A percentile compares a stretch with the other conserved stretches of the same genome.
Evolutionary conservation across 257 asterid species (phyloP).

Genomic region (Fraxinus americana): DNA sequence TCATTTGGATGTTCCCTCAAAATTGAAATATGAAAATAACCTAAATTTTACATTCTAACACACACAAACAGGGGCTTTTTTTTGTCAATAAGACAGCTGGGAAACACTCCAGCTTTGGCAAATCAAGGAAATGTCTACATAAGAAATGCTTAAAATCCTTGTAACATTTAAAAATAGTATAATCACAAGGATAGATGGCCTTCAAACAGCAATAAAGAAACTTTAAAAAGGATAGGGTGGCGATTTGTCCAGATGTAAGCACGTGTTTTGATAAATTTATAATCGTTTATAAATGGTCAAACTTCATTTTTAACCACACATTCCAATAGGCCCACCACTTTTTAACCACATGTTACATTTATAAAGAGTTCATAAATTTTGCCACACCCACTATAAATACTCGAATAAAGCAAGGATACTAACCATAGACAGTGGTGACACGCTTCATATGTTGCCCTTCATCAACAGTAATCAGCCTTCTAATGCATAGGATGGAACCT

Average conservation of each 20-base stretch:
- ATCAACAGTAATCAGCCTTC: conserved; percentile 60
- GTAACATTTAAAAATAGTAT: neutral
- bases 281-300: no score
- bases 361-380: no score
- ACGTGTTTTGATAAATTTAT: no score
- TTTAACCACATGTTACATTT: no score
- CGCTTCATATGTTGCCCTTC: conserved; percentile 22
- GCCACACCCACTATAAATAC: neutral
- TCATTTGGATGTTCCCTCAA: no score
- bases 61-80: neutral
- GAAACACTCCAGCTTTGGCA: neutral
- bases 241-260: neutral
- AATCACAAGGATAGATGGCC: neutral
- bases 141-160: neutral
- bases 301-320: no score
- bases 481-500: conserved; percentile 73
- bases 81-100: neutral
- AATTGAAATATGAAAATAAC: no score
- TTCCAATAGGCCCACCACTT: no score
- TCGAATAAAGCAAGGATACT: neutral
- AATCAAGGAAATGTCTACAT: neutral
- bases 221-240: neutral
- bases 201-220: neutral
- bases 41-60: no score
- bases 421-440: conserved; percentile 29